Base-by-base conservation (phyloP, 78 protist genomes). In the Dictyostelium firmibasis region DNA sequence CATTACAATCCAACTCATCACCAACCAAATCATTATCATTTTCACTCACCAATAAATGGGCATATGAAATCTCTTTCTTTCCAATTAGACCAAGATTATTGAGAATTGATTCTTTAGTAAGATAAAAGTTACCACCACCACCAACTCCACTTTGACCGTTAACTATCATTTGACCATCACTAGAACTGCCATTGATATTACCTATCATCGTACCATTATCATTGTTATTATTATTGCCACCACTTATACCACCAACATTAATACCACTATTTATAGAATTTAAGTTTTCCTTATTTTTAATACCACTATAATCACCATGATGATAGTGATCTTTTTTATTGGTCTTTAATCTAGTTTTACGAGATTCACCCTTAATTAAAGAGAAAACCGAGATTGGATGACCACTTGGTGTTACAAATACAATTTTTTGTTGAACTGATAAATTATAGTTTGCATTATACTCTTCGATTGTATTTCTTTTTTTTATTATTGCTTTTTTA, bases 351-450 rank as follows among this genome's bases (percentile, higher is more conserved):
- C 35, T 82, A 18, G 60, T 14, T 25, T 77, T 86, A 25, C 84
- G 78, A 2, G 44, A 25, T 18, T 88, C 93, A n/a, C 86, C 86
- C 35, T 35, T 23, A 41, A 88, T 88, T 60, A 88, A 53, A 36
- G 93, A 88, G 36, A 88, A 88, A 25, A 88, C 81, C 1, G 85
- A 76, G 2, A 88, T 64, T 38, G 93, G 93, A 79, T 79, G 67
- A 31, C 93, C 93, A 41, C 31, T 50, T 41, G 38, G 25, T 1
- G 92, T 50, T 25, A 75, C 72, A 53, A 88, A 72, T 27, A 41
- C 81, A 20, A 88, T 41, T 20, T 38, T 82, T 67, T 69, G 67
- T 20, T 77, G 93, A n/a, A 23, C 5, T 33, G 69, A 25, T 35
- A 79, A 27, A 79, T 88, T 79, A 64, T 88, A 88, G 23, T 36